These are phyloP conservation scores for Podila horticola DNA, from an alignment of 192 early-diverging fungal genomes.

Conservation along the genomic window DNA sequence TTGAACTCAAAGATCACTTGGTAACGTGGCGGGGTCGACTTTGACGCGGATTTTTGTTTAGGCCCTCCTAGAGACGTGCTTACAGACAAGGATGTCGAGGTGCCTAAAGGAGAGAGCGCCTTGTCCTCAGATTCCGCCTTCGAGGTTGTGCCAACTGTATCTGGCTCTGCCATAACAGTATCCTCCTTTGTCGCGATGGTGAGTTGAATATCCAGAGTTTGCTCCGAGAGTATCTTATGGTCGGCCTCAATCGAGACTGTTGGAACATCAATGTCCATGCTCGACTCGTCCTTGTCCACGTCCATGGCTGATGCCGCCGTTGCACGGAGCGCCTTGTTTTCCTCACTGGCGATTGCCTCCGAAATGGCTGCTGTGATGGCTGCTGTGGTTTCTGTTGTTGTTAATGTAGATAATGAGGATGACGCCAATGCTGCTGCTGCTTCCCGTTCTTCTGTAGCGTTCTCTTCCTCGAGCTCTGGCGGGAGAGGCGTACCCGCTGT, in stretches of 20 bases:
- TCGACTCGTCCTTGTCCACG: too few species aligned
- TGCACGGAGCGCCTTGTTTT: too few species aligned
- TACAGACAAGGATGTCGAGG: neutral
- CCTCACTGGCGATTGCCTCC: neutral
- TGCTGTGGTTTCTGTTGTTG: neutral
- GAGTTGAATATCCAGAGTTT: too few species aligned
- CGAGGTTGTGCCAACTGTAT: too few species aligned
- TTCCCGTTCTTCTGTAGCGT: neutral
- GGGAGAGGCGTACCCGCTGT: slow-evolving; percentile 2
- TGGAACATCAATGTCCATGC: too few species aligned
- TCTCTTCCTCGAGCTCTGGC: neutral
- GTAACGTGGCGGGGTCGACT: slow-evolving; percentile 15
- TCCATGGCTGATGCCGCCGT: too few species aligned
- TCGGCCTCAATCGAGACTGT: too few species aligned
- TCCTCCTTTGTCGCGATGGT: too few species aligned
- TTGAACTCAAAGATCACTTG: slow-evolving; percentile 45
- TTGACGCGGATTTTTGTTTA: neutral
- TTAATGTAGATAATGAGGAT: neutral
- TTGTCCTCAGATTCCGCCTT: too few species aligned
- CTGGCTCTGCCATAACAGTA: too few species aligned
- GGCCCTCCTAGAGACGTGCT: neutral
- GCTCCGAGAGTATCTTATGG: too few species aligned
- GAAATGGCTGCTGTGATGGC: neutral
- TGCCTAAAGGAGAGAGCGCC: too few species aligned
- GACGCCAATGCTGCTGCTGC: neutral